Evolutionary conservation across 2,329 filamentous ascomycete genomes (phyloP).

Genomic region (Aureobasidium sp.): DNA sequence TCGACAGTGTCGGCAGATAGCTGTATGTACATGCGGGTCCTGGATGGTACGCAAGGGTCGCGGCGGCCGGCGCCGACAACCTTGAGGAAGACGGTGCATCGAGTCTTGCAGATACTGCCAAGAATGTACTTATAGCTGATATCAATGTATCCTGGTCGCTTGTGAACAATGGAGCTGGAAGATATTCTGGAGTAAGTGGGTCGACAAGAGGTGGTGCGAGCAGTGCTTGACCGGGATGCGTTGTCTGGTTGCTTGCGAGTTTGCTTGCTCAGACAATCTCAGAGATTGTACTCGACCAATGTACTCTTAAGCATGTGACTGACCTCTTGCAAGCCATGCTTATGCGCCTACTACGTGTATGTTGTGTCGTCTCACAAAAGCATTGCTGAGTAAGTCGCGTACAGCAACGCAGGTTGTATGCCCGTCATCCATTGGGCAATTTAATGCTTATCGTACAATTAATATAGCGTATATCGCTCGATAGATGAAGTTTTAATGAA

Average conservation of each 20-base stretch:
- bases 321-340: neutral
- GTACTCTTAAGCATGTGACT: neutral
- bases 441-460: neutral
- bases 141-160: neutral
- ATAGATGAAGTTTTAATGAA: slow-evolving; percentile 9
- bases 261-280: neutral
- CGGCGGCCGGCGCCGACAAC: neutral
- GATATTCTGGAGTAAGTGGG: neutral
- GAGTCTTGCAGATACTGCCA: neutral
- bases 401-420: neutral
- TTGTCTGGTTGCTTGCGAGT: neutral
- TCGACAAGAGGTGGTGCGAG: neutral
- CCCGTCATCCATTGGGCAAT: neutral
- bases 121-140: neutral
- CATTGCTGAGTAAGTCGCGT: neutral
- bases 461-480: neutral
- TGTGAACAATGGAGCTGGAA: neutral
- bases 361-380: neutral
- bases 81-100: neutral
- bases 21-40: neutral
- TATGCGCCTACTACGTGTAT: neutral
- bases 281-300: neutral
- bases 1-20: neutral
- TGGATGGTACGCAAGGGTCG: neutral
- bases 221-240: neutral